A percentile compares a stretch with the other conserved stretches of the same genome.
phyloP scores from a whole-genome alignment of 768 basidiomycete species.

The Lactarius akahatsu region DNA sequence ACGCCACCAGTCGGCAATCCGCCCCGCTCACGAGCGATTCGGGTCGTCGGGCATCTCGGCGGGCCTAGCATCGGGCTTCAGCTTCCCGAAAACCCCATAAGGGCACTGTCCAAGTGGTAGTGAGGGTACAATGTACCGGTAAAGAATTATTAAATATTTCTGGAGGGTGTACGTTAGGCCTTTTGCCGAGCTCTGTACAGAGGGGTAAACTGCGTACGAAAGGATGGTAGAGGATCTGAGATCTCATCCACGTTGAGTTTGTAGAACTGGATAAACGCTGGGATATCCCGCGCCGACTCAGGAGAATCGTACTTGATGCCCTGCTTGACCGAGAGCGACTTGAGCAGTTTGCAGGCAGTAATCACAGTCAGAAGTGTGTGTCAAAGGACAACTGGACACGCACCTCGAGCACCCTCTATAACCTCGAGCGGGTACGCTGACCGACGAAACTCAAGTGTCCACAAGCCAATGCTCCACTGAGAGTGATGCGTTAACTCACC shows the following conservation, averaged over 20 bases:
- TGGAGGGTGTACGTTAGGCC: constrained; percentile 32
- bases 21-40: constrained; percentile 82
- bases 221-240: constrained; percentile 75
- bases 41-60: constrained; percentile 72
- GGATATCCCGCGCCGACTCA: constrained; percentile 81
- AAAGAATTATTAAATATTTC: constrained; percentile 95
- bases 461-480: too few species aligned
- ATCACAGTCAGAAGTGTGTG: constrained; percentile 3
- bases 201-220: constrained; percentile 34
- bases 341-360: constrained; percentile 78
- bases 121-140: constrained; percentile 44
- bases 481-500: too few species aligned
- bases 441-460: too few species aligned
- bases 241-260: constrained; percentile 81
- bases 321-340: constrained; percentile 90
- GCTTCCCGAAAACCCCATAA: constrained; percentile 54
- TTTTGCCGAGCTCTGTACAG: too few species aligned
- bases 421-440: constrained; percentile 45
- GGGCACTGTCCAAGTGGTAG: background rate
- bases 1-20: constrained; percentile 95
- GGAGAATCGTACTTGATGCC: constrained; percentile 90
- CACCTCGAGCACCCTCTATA: constrained; percentile 89
- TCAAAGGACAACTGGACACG: constrained; percentile 30
- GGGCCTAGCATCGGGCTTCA: constrained; percentile 80
- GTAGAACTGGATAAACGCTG: constrained; percentile 87